Conservation (phyloP, 176 grass and related monocot species). For the Cenchrus americanus region DNA sequence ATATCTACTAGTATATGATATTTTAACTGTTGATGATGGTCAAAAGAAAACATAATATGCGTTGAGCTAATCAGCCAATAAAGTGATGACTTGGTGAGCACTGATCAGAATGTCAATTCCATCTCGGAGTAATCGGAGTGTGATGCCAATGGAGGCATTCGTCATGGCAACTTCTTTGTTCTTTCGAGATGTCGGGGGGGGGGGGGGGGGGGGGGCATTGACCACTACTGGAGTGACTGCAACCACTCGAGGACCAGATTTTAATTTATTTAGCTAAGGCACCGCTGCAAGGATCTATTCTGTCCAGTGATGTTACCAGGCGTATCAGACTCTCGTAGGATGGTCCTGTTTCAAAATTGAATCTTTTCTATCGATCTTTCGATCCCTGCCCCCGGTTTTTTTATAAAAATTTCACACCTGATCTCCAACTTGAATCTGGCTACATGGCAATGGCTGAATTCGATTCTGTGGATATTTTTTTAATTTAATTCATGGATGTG, state of each 20-base stretch:
- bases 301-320: not conserved
- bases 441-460: not conserved
- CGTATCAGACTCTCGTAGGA: slow-evolving; percentile 5
- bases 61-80: not conserved
- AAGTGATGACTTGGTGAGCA: not conserved
- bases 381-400: not conserved
- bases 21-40: too few species aligned
- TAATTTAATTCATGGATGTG: not conserved
- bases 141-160: not conserved
- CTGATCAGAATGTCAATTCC: not conserved
- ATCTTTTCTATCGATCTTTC: not conserved
- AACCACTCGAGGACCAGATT: not conserved
- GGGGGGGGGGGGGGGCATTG: too few species aligned
- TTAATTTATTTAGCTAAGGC: not conserved
- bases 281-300: not conserved
- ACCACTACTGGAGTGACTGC: too few species aligned
- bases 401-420: not conserved
- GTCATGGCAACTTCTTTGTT: too few species aligned
- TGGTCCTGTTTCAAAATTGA: not conserved
- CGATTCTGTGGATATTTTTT: not conserved
- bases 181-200: too few species aligned
- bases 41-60: too few species aligned
- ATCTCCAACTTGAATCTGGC: too few species aligned
- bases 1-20: too few species aligned
- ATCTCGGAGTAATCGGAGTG: too few species aligned